A percentile compares a stretch with the other conserved stretches of the same genome.
Evolutionary conservation across 495 filamentous ascomycete genomes (phyloP).

Genomic region (Parathielavia appendiculata): DNA sequence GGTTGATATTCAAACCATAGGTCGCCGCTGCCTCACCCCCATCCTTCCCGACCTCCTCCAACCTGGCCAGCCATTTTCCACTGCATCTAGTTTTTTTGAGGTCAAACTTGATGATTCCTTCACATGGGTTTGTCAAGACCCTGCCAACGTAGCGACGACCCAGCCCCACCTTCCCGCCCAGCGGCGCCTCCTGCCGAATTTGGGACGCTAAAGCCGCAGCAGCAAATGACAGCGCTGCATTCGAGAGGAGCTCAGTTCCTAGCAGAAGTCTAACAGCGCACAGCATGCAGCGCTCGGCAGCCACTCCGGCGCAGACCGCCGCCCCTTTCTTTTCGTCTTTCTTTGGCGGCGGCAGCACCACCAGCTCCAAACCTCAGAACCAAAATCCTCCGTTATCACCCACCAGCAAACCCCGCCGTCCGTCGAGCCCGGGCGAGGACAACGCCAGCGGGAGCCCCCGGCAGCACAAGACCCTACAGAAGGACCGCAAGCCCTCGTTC

Average conservation of each 20-base stretch:
- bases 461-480: conserved; percentile 35
- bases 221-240: conserved; percentile 23
- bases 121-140: background rate
- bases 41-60: background rate
- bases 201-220: conserved; percentile 12
- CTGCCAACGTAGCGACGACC: background rate
- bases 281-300: conserved; percentile 41
- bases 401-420: conserved; percentile 27
- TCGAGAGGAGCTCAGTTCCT: background rate
- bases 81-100: background rate
- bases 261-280: background rate
- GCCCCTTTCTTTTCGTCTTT: conserved; percentile 43
- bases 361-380: conserved; percentile 9
- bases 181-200: conserved; percentile 16
- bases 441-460: conserved; percentile 19
- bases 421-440: conserved; percentile 37
- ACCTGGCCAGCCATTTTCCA: background rate
- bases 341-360: conserved; percentile 33
- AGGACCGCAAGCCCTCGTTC: conserved; percentile 46
- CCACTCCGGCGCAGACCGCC: conserved; percentile 36
- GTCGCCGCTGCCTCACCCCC: background rate
- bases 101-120: background rate
- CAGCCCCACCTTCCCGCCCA: conserved; percentile 6
- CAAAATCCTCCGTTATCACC: conserved; percentile 7
- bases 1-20: background rate